Evolutionary conservation across 495 filamentous ascomycete species (phyloP).

Genomic region (Podospora conica): DNA sequence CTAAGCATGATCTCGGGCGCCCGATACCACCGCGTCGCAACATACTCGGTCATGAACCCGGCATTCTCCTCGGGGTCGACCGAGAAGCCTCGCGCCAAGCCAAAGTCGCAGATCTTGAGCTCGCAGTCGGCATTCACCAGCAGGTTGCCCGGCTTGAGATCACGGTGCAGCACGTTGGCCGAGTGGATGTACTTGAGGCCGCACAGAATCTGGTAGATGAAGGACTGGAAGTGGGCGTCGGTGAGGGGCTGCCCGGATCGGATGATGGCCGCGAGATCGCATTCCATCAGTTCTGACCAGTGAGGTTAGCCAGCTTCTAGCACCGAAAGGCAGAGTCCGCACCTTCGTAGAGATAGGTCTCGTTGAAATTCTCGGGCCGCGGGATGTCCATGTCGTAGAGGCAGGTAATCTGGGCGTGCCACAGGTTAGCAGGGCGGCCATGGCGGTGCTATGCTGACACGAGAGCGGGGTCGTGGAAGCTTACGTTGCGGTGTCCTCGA

Average conservation of each 20-base stretch:
- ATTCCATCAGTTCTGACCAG: conserved; percentile 90
- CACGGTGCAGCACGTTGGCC: conserved; percentile 92
- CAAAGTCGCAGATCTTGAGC: conserved; percentile 98
- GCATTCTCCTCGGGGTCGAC: conserved; percentile 97
- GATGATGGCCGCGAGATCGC: conserved; percentile 96
- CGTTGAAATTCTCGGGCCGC: conserved; percentile 95
- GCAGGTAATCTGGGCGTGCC: conserved; percentile 73
- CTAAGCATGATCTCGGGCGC: conserved; percentile 99
- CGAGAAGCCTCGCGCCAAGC: conserved; percentile 90
- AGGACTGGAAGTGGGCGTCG: conserved; percentile 92
- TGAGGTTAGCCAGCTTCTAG: conserved; percentile 10
- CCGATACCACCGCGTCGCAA: conserved; percentile 97
- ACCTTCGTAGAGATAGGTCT: conserved; percentile 99
- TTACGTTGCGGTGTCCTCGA: conserved; percentile 63
- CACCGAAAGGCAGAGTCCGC: conserved; percentile 15
- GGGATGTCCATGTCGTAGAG: conserved; percentile 99
- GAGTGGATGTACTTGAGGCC: conserved; percentile 99
- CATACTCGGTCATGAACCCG: conserved; percentile 99
- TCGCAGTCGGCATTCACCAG: conserved; percentile 98
- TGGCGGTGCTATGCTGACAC: not conserved
- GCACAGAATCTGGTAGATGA: conserved; percentile 92
- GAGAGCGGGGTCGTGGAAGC: conserved; percentile 9
- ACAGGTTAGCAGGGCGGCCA: not conserved
- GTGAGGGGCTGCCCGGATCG: conserved; percentile 92
- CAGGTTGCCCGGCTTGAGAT: conserved; percentile 94